phyloP scores from a whole-genome alignment of 352 stramenopile genomes.

The Globisporangium splendens region DNA sequence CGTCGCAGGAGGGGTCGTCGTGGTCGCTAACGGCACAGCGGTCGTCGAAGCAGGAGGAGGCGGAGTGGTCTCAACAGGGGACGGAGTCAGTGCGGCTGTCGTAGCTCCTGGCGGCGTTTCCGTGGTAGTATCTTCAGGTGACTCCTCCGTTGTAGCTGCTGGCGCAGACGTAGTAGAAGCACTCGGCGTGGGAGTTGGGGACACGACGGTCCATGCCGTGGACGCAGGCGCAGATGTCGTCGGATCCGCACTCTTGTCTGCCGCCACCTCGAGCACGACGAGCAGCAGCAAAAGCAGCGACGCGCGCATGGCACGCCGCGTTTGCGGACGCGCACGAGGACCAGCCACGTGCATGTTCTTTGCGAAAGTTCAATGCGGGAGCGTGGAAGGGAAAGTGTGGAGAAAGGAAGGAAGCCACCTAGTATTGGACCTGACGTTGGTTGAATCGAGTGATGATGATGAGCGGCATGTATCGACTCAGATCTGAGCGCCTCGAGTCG shows the following conservation, averaged over 20 bases:
- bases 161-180: not conserved
- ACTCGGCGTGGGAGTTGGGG: not conserved
- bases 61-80: too few relatives aligned
- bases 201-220: not conserved
- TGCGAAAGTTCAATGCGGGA: not conserved
- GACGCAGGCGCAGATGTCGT: not conserved
- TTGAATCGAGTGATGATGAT: not conserved
- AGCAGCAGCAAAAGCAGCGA: not conserved
- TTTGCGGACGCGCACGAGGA: not conserved
- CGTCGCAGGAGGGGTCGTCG: conserved; percentile 3
- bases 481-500: not conserved
- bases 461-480: not conserved
- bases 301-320: not conserved
- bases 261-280: not conserved
- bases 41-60: too few relatives aligned
- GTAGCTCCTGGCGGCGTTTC: too few relatives aligned
- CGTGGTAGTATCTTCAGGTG: too few relatives aligned
- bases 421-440: not conserved
- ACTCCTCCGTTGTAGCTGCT: not conserved
- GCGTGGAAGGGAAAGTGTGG: too few relatives aligned
- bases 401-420: not conserved
- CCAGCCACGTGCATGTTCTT: not conserved
- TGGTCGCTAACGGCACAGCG: too few relatives aligned
- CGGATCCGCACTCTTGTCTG: not conserved
- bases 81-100: too few relatives aligned